Percentiles rank a stretch among this genome's conserved stretches.
Conservation (phyloP, 108 stramenopile species). For the Aurantiochytrium sp. region DNA sequence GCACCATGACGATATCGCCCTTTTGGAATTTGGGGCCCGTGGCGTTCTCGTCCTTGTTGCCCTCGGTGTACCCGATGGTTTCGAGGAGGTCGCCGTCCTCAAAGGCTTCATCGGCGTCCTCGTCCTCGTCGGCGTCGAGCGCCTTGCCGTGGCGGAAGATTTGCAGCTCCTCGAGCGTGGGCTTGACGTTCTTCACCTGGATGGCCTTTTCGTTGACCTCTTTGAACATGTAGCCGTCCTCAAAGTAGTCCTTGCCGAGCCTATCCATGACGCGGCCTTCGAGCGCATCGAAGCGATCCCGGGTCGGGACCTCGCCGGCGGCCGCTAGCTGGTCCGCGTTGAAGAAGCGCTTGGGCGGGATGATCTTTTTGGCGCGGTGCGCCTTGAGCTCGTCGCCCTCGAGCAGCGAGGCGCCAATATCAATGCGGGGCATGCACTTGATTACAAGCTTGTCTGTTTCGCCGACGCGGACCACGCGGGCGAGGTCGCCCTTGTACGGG, state of each 20-base stretch:
- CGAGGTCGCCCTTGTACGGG: constrained; percentile 92
- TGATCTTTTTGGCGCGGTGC: constrained; percentile 68
- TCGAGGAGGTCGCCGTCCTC: constrained; percentile 38
- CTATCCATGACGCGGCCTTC: neutral
- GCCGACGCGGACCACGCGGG: constrained; percentile 77
- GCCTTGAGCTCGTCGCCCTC: constrained; percentile 65
- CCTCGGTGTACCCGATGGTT: constrained; percentile 55
- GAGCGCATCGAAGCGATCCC: constrained; percentile 28
- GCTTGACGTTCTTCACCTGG: constrained; percentile 76
- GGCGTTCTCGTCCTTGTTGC: constrained; percentile 36
- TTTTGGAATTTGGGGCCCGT: constrained; percentile 65
- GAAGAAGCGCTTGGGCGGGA: constrained; percentile 88
- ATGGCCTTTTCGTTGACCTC: constrained; percentile 84
- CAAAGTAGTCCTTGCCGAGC: constrained; percentile 74
- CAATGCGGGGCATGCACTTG: constrained; percentile 86
- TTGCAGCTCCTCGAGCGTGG: constrained; percentile 87
- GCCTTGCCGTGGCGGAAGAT: constrained; percentile 70
- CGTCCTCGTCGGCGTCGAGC: constrained; percentile 49
- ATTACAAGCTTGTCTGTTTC: constrained; percentile 84
- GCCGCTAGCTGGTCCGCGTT: constrained; percentile 72
- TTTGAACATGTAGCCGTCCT: constrained; percentile 87
- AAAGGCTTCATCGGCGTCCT: constrained; percentile 45
- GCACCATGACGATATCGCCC: constrained; percentile 87
- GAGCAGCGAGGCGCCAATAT: constrained; percentile 67
- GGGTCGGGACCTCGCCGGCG: constrained; percentile 54